Evolutionary conservation across 2,329 filamentous ascomycete species (phyloP), one percentile per base, ranked within the genome.

Genomic region (Fusarium proliferatum): DNA sequence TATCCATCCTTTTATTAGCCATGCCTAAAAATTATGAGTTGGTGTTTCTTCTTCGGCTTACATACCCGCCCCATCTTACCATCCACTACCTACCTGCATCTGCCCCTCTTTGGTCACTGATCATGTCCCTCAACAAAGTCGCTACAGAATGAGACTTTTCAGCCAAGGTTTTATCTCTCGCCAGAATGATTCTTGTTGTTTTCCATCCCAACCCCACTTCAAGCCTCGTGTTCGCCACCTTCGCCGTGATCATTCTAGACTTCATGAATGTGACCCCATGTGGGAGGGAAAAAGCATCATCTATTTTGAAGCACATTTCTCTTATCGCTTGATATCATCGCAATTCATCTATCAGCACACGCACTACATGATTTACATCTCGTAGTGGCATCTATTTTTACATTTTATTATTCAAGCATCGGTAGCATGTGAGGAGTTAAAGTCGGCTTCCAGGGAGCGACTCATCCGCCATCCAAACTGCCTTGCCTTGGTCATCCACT

Each of bases 401-500:
- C 77, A 78, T 49, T 64, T 64, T 69, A 67, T 64, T 69, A 69
- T 63, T 36, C 59, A 61, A 65, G 64, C 55, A 55, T 53, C 61
- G 60, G 64, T 51, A 52, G 56, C 51, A 49, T 49, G n/a, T 23
- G 64, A 57, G 67, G 45, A 58, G 73, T 75, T 78, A 82, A 68
- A 84, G 64, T 67, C 79, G 79, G 77, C 82, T 83, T 58, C 76
- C 75, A n/a, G 81, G 46, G 39, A 60, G 48, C 36, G 70, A 59
- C 64, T 82, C 79, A 30, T 78, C 78, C 42, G 61, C 68, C 17
- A 80, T 38, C 85, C 86, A 87, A 60, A 75, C 74, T 7, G 80
- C 83, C 69, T 83, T 82, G 62, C 85, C 88, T 41, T 86, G 76
- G 16, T 79, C 79, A 39, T 85, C 82, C n/a, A 80, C 79, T 36